Conservation (phyloP, 768 basidiomycete genomes). For the Dacryopinax spathularia region DNA sequence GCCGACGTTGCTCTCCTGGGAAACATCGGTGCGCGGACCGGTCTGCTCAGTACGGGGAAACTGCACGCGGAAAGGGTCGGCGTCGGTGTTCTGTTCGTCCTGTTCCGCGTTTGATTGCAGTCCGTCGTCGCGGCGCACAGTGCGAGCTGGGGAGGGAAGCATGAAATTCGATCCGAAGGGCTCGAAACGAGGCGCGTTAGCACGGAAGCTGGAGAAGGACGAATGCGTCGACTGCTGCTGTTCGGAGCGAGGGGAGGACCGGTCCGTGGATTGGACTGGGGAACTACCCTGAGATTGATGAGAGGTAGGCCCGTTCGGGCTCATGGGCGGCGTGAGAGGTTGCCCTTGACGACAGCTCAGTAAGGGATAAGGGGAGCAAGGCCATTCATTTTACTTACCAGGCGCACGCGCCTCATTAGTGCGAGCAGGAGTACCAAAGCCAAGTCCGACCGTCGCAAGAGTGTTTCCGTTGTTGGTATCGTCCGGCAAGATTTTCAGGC, state of each 20-base stretch:
- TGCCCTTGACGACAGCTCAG: too few species aligned
- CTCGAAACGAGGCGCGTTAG: neutral
- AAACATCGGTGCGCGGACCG: neutral
- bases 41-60: neutral
- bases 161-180: neutral
- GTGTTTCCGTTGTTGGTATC: neutral
- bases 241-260: neutral
- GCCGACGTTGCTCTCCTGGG: neutral
- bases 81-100: neutral
- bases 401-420: neutral
- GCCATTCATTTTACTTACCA: too few species aligned
- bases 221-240: neutral
- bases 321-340: neutral
- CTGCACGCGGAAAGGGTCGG: neutral
- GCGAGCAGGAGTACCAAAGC: neutral
- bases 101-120: neutral
- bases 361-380: too few species aligned
- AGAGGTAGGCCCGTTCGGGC: neutral
- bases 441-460: neutral
- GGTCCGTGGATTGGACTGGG: neutral
- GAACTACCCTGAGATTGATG: neutral
- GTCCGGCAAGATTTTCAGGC: neutral
- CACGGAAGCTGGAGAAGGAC: neutral
- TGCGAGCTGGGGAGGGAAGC: neutral
- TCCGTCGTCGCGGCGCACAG: neutral